Evolutionary conservation across 2,329 filamentous ascomycete genomes (phyloP).

Genomic region (Nakataea oryzae): DNA sequence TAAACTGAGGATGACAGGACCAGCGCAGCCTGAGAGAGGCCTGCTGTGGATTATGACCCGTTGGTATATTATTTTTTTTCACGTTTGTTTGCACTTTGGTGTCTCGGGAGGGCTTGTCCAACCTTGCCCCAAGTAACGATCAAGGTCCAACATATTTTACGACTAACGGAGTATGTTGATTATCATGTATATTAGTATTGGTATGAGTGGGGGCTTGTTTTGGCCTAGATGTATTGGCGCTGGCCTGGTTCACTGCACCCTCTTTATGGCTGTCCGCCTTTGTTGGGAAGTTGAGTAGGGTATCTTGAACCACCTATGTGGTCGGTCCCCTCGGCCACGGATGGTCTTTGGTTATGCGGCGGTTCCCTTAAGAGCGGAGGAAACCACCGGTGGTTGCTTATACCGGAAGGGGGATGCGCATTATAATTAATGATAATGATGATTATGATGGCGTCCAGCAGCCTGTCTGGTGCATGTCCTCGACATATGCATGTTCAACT

Average conservation of each 20-base stretch:
- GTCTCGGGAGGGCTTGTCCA: not conserved
- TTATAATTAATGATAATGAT: not conserved
- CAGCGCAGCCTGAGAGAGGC: not conserved
- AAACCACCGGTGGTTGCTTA: not conserved
- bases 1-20: conserved; percentile 4
- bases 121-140: no score
- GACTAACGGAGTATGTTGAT: not conserved
- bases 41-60: not conserved
- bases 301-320: not conserved
- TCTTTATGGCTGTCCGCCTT: no score
- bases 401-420: not conserved
- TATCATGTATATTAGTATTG: not conserved
- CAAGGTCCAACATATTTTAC: no score
- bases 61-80: not conserved
- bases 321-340: not conserved
- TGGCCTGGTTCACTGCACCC: no score
- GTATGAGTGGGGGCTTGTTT: not conserved
- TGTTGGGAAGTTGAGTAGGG: not conserved
- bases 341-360: not conserved
- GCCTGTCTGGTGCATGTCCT: no score
- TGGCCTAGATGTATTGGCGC: not conserved
- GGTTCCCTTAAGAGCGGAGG: not conserved
- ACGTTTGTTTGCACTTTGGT: not conserved
- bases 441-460: not conserved
- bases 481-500: no score